These are phyloP conservation scores for Helicostylum pulchrum DNA, from an alignment of 192 early-diverging fungal genomes.

Conservation along the genomic window DNA sequence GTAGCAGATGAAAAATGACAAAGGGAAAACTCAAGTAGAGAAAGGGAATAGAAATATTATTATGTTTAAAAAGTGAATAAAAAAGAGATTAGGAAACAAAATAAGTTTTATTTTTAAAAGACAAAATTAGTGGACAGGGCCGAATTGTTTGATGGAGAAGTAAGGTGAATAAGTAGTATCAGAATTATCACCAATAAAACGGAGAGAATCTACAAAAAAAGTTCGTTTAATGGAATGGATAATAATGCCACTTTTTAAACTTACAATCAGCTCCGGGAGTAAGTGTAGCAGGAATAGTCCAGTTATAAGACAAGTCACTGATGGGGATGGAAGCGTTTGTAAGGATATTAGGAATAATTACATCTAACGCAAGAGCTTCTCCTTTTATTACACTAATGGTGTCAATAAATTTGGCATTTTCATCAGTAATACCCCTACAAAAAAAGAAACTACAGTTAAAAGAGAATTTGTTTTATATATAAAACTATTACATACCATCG, in stretches of 20 bases:
- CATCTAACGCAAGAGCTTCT: background rate
- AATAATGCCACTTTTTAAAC: background rate
- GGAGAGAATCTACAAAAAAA: constrained; percentile 4
- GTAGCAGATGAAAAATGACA: too few species aligned
- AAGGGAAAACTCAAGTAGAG: background rate
- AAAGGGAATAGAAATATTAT: background rate
- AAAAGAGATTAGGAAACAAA: background rate
- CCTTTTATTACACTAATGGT: constrained; percentile 12
- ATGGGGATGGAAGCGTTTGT: background rate
- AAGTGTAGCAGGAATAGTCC: constrained; percentile 13
- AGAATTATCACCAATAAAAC: background rate
- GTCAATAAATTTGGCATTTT: background rate
- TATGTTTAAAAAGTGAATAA: background rate
- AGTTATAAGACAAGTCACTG: constrained; percentile 1
- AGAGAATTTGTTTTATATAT: too few species aligned
- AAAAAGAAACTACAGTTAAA: too few species aligned
- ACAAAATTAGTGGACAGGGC: background rate
- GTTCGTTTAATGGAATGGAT: too few species aligned
- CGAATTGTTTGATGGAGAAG: background rate
- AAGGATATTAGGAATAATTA: constrained; percentile 10
- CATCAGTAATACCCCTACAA: background rate
- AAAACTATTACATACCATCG: too few species aligned
- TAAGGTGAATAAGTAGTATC: background rate
- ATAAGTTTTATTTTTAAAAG: background rate
- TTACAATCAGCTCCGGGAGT: constrained; percentile 14